Evolutionary conservation across 768 basidiomycete genomes (phyloP), one percentile per base, ranked within the genome.

Genomic region (Hypsizygus marmoreus): DNA sequence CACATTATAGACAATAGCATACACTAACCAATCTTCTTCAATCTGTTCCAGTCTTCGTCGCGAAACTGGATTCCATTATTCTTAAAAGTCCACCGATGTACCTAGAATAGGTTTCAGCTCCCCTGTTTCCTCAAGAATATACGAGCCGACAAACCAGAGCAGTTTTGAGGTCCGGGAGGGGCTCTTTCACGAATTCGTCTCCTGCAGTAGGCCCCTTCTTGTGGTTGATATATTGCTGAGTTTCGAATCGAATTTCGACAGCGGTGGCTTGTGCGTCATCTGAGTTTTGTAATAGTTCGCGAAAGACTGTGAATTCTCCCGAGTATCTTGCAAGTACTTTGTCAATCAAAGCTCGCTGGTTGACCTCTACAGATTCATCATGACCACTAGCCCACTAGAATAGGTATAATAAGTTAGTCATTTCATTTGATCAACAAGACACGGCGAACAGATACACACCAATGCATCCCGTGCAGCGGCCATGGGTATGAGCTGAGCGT

Each of bases 251-350:
- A 33, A 95, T 88, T 65, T 95, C 86, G 2, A 85, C 91, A 11
- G 75, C 69, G 41, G 74, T 80, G 2, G 90, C 82, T 34, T 79
- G 84, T 2, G 89, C 93, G 67, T 97, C 95, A 61, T 97, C 94
- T 22, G 94, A 94, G 62, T 99, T 97, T 72, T 98, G 95, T 0
- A 97, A 70, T 4, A 99, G 78, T 64, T 97, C 95, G 38, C 95
- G 70, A 54, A 78, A 78, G 7, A 78, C 77, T 13, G 94, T 95
- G 56, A 94, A 91, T 71, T 97, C 94, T 41, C 92, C 95, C 10
- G 88, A 91, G 68, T 99, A 99, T 19, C 95, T 77, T 8, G 95
- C 93, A 16, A 99, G 81, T 17, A 98, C 91, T 69, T 94, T 97
- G 75, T 97, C 95, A 42, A 97, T 95, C 46, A 97, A 73, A n/a